Conservation (phyloP, 2,329 filamentous ascomycete species). For the Calonectria pseudoreteaudii region DNA sequence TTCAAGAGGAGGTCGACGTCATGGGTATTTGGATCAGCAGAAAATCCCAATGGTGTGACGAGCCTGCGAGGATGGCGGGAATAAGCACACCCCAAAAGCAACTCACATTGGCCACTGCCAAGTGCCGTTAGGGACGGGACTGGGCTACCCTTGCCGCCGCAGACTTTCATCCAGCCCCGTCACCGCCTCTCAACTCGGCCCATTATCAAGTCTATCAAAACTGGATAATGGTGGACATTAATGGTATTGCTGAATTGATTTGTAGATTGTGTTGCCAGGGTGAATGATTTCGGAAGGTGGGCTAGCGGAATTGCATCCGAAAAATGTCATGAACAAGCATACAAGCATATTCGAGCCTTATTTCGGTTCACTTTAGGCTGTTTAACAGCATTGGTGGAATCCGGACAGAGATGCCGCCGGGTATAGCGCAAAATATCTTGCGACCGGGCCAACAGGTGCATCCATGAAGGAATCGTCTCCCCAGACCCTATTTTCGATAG, state of each 20-base stretch:
- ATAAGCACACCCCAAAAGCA: slow-evolving; percentile 31
- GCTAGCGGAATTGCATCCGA: neutral
- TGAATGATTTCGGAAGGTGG: slow-evolving; percentile 4
- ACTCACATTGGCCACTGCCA: slow-evolving; percentile 34
- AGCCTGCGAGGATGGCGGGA: slow-evolving; percentile 34
- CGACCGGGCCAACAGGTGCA: neutral
- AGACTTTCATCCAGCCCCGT: slow-evolving; percentile 4
- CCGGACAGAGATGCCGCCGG: neutral
- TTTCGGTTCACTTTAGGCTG: slow-evolving; percentile 21
- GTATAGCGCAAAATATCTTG: neutral
- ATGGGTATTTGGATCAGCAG: slow-evolving; percentile 39
- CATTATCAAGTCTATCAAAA: neutral
- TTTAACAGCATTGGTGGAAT: slow-evolving; percentile 8
- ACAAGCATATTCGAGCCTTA: neutral
- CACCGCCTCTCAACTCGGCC: slow-evolving; percentile 11
- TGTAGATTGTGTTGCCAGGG: neutral
- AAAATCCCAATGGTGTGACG: slow-evolving; percentile 38
- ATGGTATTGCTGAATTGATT: neutral
- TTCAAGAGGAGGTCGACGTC: slow-evolving; percentile 38
- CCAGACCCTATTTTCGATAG: neutral
- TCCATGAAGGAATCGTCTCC: neutral
- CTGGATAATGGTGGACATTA: neutral
- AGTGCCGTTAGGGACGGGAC: neutral
- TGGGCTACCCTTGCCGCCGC: neutral
- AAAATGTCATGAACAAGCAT: slow-evolving; percentile 11